Evolutionary conservation across 1,284 basidiomycete species (phyloP), one percentile per base, ranked within the genome.

Genomic region (Apiotrichum gracile): DNA sequence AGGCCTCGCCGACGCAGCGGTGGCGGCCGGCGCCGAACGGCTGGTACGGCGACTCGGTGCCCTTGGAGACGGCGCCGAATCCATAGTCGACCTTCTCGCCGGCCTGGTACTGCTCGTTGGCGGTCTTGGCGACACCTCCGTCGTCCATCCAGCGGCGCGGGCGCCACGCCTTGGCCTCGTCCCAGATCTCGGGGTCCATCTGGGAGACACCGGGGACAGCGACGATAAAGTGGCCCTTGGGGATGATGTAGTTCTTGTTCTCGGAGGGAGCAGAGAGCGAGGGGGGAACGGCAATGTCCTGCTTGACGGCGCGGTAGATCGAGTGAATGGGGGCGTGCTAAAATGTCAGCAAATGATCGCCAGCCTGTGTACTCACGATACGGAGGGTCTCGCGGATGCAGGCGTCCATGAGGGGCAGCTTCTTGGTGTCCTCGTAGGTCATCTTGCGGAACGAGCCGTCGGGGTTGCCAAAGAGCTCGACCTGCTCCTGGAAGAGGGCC

Each of bases 31-130:
- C 93, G 54, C 94, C 96, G 68, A 99, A 99, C 1, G 94, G 96
- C 70, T 94, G 87, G 72, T 97, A 97, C 29, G 85, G 85, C 56
- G 85, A 87, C 60, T 91, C 87, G 13, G 91, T 93, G 46, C 91
- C 91, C 76, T 93, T 94, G 74, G 86, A 88, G 41, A 96, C 89
- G 64, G 83, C 83, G 50, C 94, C 96, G 73, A 91, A 99, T 1
- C 94, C 96, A 66, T 88, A 99, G 75, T 98, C 94, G 55, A 96
- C 81, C 78, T 91, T 91, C 72, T 94, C 89, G 49, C 86, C 88
- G 29, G 76, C 76, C 48, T 79, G 75, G 70, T 92, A 90, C 60
- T 80, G 77, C 66, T 83, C 83, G 64, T 84, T 82, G 25, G 90
- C 88, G 63, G 85, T 80, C 22, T 83, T 83, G 10, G 88, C 90